Evolutionary conservation across 768 basidiomycete species (phyloP), one percentile per base, ranked within the genome.

Genomic region (Phlegmacium glaucopus): DNA sequence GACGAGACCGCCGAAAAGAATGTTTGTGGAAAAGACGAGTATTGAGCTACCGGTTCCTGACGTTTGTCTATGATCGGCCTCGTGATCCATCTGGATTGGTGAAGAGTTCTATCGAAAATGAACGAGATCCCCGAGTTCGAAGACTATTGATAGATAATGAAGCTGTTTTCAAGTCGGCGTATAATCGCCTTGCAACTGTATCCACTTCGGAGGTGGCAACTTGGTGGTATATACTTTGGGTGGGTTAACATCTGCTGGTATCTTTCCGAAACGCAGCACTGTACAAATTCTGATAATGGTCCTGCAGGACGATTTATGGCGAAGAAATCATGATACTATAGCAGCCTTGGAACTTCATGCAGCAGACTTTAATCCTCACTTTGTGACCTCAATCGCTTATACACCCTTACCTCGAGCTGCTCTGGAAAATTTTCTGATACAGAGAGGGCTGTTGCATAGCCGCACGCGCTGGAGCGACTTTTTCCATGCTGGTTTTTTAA

Each of bases 151-250:
- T 66, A 25, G 61, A 64, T 5, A 76, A 72, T 56, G 70, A 75
- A 47, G 63, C 57, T 11, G 70, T 74, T 0, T 74, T 88, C 38
- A 61, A 56, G 44, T 68, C 71, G 16, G 72, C 81, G 1, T 78
- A 83, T 60, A 72, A 78, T 27, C 73, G 88, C 30, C 69, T 82
- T 46, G 51, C 62, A 9, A 69, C 68, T 15, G 81, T 85, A 27
- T 69, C 78, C 1, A 53, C 55, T 8, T 75, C 76, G 1, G 70
- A 75, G 52, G 61, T 79, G 1, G 65, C 76, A 4, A 77, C 79
- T 3, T 89, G 86, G 83, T 91, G 89, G 89, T 89, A 84, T 55
- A 71, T 89, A 10, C 80, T 87, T 53, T 90, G 85, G 84, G 87
- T 87, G 42, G 54, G 77, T 59, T 9, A 12, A 32, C 28, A n/a